Percentiles rank a stretch among this genome's conserved stretches.
These are phyloP conservation scores for Perkinsus marinus DNA, from an alignment of 169 alveolate species.

Conservation along the genomic window DNA sequence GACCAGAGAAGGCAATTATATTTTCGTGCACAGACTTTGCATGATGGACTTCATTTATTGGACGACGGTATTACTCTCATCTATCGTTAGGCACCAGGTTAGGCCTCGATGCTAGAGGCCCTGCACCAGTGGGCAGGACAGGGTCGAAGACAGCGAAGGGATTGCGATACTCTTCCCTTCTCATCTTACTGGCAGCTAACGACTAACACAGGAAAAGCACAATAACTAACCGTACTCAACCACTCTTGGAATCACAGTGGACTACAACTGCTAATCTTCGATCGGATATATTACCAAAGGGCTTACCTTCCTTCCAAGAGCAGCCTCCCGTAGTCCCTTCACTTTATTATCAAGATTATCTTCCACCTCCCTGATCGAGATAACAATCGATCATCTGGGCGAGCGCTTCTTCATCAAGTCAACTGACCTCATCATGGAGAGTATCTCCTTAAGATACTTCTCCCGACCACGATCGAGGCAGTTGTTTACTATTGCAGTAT, in stretches of 20 bases:
- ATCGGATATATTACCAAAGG: not conserved
- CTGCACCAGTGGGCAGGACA: not conserved
- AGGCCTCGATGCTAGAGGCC: not conserved
- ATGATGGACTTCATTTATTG: no score
- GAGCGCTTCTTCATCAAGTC: not conserved
- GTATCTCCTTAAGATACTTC: not conserved
- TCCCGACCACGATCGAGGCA: not conserved
- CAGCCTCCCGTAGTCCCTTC: not conserved
- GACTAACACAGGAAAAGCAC: not conserved
- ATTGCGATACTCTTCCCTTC: not conserved
- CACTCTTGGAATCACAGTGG: no score
- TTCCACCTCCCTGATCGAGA: not conserved
- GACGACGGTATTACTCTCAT: not conserved
- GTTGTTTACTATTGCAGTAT: not conserved
- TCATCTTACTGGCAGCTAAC: not conserved
- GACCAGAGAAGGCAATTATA: not conserved
- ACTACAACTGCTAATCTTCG: no score
- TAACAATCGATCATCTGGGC: not conserved
- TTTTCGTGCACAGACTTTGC: no score
- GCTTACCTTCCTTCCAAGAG: not conserved
- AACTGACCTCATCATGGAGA: not conserved
- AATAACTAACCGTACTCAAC: no score
- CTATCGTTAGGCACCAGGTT: not conserved
- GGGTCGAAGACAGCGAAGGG: not conserved
- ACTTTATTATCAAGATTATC: not conserved